Conservation (phyloP, 2,329 filamentous ascomycete species). For the Trichophyton verrucosum region DNA sequence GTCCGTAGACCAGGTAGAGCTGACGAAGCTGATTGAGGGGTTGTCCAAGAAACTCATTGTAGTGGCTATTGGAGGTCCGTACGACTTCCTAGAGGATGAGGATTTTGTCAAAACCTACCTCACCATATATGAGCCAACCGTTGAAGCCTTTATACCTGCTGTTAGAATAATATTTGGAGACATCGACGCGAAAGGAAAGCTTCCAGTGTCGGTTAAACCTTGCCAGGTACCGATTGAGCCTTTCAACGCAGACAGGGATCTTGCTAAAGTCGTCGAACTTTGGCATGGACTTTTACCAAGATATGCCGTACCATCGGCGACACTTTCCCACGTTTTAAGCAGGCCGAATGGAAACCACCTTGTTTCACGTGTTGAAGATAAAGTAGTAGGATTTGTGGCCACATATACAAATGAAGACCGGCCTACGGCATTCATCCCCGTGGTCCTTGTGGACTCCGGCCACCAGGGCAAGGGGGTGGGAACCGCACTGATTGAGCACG, state of each 20-base stretch:
- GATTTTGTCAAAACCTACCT: conserved; percentile 30
- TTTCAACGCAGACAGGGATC: conserved; percentile 7
- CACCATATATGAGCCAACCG: conserved; percentile 34
- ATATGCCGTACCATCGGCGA: conserved; percentile 8
- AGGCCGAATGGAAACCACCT: conserved; percentile 11
- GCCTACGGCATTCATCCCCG: conserved; percentile 12
- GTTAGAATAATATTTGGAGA: conserved; percentile 30
- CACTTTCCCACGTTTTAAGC: conserved; percentile 8
- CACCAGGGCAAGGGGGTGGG: conserved; percentile 19
- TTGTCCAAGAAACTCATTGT: conserved; percentile 24
- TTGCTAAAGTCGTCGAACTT: conserved; percentile 4
- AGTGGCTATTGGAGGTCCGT: conserved; percentile 34
- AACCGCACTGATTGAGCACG: conserved; percentile 10
- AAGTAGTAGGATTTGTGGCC: conserved; percentile 11
- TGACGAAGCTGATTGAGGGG: conserved; percentile 24
- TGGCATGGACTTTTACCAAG: conserved; percentile 11
- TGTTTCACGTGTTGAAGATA: background rate
- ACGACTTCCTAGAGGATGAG: conserved; percentile 31
- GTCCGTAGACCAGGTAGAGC: conserved; percentile 25
- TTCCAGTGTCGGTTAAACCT: conserved; percentile 24
- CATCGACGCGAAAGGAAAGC: conserved; percentile 19
- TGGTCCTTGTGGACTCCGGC: conserved; percentile 15
- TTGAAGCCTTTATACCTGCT: conserved; percentile 31
- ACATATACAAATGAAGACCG: conserved; percentile 12
- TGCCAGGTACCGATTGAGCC: conserved; percentile 1